A percentile compares a stretch with the other conserved stretches of the same genome.
Evolutionary conservation across 2,329 filamentous ascomycete genomes (phyloP).

Genomic region (Talaromyces atroroseus): DNA sequence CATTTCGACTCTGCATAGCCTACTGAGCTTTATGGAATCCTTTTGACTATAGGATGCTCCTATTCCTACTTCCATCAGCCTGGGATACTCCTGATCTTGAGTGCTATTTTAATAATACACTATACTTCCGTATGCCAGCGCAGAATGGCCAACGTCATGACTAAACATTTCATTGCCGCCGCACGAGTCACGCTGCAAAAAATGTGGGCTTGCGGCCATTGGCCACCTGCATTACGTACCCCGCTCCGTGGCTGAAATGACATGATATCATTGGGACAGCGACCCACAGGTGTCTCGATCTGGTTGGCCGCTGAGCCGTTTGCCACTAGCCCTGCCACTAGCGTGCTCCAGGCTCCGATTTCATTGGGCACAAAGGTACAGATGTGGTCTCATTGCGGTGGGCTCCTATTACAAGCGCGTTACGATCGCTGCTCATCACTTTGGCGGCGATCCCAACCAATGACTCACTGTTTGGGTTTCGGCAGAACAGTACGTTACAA

Average conservation of each 20-base stretch:
- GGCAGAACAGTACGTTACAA: not conserved
- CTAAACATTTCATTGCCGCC: not conserved
- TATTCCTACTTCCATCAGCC: not conserved
- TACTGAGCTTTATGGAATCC: not conserved
- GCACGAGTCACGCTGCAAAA: not conserved
- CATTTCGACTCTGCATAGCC: not conserved
- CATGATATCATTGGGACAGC: not conserved
- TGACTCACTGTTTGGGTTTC: not conserved
- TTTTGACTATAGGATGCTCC: not conserved
- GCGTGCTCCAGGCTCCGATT: not conserved
- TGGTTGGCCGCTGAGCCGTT: constrained; percentile 3
- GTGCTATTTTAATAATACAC: no score
- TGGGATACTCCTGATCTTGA: no score
- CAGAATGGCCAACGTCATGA: constrained; percentile 13
- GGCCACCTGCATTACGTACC: not conserved
- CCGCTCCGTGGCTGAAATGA: constrained; percentile 9
- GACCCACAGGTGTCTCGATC: not conserved
- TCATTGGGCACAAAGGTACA: not conserved
- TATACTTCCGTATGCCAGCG: no score
- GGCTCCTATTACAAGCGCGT: not conserved
- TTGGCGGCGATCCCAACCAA: not conserved
- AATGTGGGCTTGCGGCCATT: not conserved
- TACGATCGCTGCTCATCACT: not conserved
- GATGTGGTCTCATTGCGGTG: constrained; percentile 6
- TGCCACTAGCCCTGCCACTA: constrained; percentile 10